Conservation (phyloP, 805 yeast species). For the Ogataea siamensis region DNA sequence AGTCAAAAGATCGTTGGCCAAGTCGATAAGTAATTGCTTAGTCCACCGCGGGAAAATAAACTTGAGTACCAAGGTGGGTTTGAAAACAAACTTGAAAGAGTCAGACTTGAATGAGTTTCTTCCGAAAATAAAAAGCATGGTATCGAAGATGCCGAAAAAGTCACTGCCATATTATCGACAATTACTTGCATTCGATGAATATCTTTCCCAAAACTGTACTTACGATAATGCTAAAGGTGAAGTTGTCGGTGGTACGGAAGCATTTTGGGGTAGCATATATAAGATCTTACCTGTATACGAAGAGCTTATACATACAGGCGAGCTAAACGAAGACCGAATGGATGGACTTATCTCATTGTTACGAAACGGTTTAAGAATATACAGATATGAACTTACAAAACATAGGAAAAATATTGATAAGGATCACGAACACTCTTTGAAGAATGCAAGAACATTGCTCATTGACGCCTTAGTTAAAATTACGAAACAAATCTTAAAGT, state of each 20-base stretch:
- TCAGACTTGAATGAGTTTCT: conserved; percentile 1
- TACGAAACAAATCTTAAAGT: conserved; percentile 42
- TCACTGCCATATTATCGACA: conserved; percentile 51
- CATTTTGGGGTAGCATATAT: conserved; percentile 51
- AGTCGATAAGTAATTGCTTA: too few relatives aligned
- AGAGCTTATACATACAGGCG: conserved; percentile 45
- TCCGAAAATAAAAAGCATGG: conserved; percentile 15
- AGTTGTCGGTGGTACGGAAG: conserved; percentile 35
- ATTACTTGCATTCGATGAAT: conserved; percentile 51
- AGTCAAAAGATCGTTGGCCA: too few relatives aligned
- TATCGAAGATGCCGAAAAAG: conserved; percentile 26
- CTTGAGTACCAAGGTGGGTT: too few relatives aligned
- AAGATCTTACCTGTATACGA: conserved; percentile 50
- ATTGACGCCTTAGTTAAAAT: conserved; percentile 44
- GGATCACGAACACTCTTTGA: conserved; percentile 50
- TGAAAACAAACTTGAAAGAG: too few relatives aligned
- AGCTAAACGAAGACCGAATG: conserved; percentile 42
- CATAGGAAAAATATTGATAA: conserved; percentile 56
- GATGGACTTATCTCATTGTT: conserved; percentile 47
- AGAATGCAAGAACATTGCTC: conserved; percentile 44
- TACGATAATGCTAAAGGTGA: conserved; percentile 36
- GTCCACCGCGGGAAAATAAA: too few relatives aligned
- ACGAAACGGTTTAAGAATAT: conserved; percentile 55
- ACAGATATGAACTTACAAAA: conserved; percentile 50
- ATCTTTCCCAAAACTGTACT: conserved; percentile 34